Conservation (phyloP, 768 basidiomycete species). For the Mrakia frigida region DNA sequence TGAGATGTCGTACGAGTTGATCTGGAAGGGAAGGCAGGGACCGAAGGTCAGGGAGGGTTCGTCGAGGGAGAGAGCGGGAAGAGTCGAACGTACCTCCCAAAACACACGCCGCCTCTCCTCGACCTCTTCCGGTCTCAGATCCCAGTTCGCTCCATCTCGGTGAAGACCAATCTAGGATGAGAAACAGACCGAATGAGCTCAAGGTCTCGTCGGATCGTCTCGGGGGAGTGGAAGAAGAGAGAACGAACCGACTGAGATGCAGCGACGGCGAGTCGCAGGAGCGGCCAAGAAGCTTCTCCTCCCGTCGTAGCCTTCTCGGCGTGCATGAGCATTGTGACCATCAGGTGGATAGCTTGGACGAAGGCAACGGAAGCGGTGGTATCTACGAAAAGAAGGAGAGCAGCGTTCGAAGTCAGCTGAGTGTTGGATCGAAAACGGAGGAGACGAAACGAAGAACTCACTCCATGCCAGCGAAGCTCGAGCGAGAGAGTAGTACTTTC, state of each 20-base stretch:
- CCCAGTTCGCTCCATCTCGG: conserved; percentile 29
- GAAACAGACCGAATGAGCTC: too few relatives aligned
- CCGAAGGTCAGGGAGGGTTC: neutral
- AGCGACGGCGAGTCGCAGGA: conserved; percentile 11
- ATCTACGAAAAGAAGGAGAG: neutral
- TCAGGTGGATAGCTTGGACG: conserved; percentile 20
- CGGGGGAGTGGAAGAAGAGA: too few relatives aligned
- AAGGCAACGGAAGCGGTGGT: conserved; percentile 19
- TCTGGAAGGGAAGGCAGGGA: neutral
- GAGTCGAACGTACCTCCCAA: conserved; percentile 16
- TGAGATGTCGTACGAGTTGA: conserved; percentile 18
- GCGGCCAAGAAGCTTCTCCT: conserved; percentile 20
- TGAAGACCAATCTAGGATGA: conserved; percentile 13
- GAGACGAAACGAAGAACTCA: neutral
- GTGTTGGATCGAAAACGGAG: neutral
- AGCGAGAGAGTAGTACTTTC: conserved; percentile 27
- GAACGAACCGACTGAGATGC: conserved; percentile 5
- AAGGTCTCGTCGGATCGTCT: too few relatives aligned
- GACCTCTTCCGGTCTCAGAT: conserved; percentile 25
- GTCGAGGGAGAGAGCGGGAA: neutral
- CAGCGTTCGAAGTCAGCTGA: neutral
- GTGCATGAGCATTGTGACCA: conserved; percentile 24
- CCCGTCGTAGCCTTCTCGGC: conserved; percentile 6
- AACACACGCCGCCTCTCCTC: conserved; percentile 24
- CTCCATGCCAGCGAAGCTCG: conserved; percentile 20